Percentiles rank a stretch among this genome's conserved stretches.
These are phyloP conservation scores for Paraleonurus japonicus DNA, from an alignment of 257 asterid genomes.

Conservation along the genomic window DNA sequence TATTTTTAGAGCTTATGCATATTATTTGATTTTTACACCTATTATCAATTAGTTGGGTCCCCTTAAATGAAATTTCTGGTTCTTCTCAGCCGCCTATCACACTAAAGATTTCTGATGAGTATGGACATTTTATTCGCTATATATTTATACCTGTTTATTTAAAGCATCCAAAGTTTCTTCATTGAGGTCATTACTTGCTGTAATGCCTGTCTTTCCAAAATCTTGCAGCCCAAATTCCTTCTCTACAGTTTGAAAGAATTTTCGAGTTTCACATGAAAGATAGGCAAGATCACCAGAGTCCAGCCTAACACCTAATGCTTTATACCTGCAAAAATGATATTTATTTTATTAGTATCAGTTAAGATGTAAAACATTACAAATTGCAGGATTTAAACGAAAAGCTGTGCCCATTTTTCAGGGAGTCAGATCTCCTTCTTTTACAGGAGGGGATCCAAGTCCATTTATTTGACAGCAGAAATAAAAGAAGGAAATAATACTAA, in stretches of 20 bases:
- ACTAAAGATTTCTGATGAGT: not conserved
- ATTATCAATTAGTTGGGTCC: too few relatives aligned
- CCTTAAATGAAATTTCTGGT: not conserved
- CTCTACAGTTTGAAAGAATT: conserved; percentile 62
- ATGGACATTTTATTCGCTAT: not conserved
- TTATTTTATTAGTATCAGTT: conserved; percentile 10
- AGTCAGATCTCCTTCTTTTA: too few relatives aligned
- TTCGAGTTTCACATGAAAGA: conserved; percentile 71
- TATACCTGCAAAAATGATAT: conserved; percentile 57
- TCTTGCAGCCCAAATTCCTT: conserved; percentile 61
- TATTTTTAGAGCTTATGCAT: not conserved
- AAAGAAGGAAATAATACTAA: not conserved
- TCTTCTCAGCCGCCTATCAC: not conserved
- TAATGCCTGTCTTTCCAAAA: conserved; percentile 67
- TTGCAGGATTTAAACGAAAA: not conserved
- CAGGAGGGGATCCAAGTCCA: too few relatives aligned
- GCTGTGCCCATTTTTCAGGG: not conserved
- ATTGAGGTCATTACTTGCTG: conserved; percentile 95
- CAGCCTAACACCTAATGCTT: conserved; percentile 79
- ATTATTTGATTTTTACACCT: not conserved
- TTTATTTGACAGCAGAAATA: not conserved
- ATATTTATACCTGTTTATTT: conserved; percentile 74
- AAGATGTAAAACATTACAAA: conserved; percentile 13
- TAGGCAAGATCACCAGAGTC: conserved; percentile 99
- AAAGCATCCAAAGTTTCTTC: conserved; percentile 95